A percentile compares a stretch with the other conserved stretches of the same genome.
Evolutionary conservation across 2,329 filamentous ascomycete species (phyloP).

Genomic region (Gliomastix tumulicola): DNA sequence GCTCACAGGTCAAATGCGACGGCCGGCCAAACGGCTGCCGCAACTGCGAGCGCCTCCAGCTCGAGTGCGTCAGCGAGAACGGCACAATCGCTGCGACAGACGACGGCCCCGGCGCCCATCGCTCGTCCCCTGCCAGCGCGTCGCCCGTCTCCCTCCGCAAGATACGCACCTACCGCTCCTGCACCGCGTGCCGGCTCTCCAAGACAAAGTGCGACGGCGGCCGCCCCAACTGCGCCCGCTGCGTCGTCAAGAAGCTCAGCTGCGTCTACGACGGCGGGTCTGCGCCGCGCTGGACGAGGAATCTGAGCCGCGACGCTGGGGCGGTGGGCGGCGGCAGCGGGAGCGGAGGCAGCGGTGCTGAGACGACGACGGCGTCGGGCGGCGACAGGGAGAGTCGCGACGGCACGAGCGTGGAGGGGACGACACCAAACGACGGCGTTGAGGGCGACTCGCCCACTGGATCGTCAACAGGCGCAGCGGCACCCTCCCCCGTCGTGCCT

Average conservation of each 20-base stretch:
- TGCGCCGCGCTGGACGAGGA: slow-evolving; percentile 2
- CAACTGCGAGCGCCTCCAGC: slow-evolving; percentile 33
- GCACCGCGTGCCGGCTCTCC: slow-evolving; percentile 29
- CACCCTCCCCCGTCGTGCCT: background rate
- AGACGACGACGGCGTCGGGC: too few species aligned
- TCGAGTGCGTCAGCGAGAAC: slow-evolving; percentile 29
- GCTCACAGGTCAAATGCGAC: slow-evolving; percentile 33
- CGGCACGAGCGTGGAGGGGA: too few species aligned
- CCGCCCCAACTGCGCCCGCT: slow-evolving; percentile 28
- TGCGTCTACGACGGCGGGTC: slow-evolving; percentile 30
- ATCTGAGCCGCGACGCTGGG: background rate
- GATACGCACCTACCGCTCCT: slow-evolving; percentile 32
- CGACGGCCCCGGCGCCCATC: background rate
- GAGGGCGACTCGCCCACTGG: too few species aligned
- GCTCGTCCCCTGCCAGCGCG: slow-evolving; percentile 11
- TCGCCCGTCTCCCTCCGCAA: slow-evolving; percentile 23
- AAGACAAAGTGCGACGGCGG: slow-evolving; percentile 35
- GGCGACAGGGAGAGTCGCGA: too few species aligned
- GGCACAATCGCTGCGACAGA: slow-evolving; percentile 11
- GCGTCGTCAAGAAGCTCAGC: slow-evolving; percentile 21
- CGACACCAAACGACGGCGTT: too few species aligned
- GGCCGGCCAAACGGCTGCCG: slow-evolving; percentile 32
- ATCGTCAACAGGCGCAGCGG: background rate
- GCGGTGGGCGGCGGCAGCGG: too few species aligned
- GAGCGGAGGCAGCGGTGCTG: too few species aligned